These are phyloP conservation scores for Geotrichum bryndzae DNA, from an alignment of 1,139 yeast genomes.

Conservation along the genomic window DNA sequence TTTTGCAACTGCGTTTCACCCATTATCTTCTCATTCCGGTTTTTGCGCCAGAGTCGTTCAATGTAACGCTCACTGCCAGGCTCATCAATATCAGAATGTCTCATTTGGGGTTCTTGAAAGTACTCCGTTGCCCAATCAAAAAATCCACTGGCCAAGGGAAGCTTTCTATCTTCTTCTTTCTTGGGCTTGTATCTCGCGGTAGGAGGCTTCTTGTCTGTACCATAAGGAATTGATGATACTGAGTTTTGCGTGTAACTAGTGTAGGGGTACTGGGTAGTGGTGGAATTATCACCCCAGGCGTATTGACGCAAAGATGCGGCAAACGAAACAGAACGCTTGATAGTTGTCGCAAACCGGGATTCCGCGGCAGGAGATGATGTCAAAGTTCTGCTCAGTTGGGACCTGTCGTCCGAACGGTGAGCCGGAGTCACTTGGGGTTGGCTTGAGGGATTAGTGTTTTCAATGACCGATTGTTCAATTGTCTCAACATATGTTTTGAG, in stretches of 20 bases:
- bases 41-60: constrained; percentile 80
- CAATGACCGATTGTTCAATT: constrained; percentile 14
- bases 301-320: constrained; percentile 34
- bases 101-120: constrained; percentile 95
- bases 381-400: constrained; percentile 10
- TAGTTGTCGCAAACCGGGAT: constrained; percentile 24
- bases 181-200: constrained; percentile 29
- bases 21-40: constrained; percentile 79
- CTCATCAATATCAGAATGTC: constrained; percentile 78
- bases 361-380: constrained; percentile 18
- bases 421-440: background rate
- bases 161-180: constrained; percentile 19
- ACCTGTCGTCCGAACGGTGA: background rate
- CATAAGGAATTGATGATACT: constrained; percentile 26
- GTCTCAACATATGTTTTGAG: constrained; percentile 36
- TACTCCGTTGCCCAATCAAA: constrained; percentile 87
- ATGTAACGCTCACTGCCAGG: constrained; percentile 88
- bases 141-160: constrained; percentile 66
- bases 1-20: constrained; percentile 88
- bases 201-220: constrained; percentile 30
- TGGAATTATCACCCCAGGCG: constrained; percentile 25
- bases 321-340: constrained; percentile 36
- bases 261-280: background rate
- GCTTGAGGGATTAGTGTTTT: constrained; percentile 2
- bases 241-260: constrained; percentile 3